These are phyloP conservation scores for Odontarrhena argentea DNA, from an alignment of 345 rosid species.

Conservation along the genomic window DNA sequence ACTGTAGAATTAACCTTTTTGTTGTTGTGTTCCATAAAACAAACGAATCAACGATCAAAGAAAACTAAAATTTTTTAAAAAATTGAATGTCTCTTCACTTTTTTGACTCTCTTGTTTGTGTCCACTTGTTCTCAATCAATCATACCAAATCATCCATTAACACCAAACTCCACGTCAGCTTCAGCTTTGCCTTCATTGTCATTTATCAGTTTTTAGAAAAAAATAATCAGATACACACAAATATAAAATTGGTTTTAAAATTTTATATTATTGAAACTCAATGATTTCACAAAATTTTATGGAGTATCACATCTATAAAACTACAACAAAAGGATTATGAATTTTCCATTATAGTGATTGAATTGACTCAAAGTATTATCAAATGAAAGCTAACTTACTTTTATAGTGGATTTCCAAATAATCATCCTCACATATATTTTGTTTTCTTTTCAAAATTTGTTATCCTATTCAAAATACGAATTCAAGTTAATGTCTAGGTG, in stretches of 20 bases:
- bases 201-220: background rate
- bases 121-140: conserved; percentile 39
- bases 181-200: conserved; percentile 20
- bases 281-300: background rate
- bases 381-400: background rate
- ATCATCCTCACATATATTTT: no score
- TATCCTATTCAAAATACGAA: no score
- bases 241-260: background rate
- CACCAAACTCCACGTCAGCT: conserved; percentile 37
- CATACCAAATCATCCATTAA: conserved; percentile 37
- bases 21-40: conserved; percentile 8
- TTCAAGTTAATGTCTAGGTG: no score
- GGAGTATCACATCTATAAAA: conserved; percentile 1
- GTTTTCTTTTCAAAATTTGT: no score
- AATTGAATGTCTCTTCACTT: conserved; percentile 36
- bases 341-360: background rate
- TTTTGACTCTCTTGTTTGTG: conserved; percentile 37
- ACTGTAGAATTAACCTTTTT: conserved; percentile 27
- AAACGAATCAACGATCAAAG: conserved; percentile 29
- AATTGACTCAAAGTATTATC: background rate
- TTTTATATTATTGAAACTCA: background rate
- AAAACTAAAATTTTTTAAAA: background rate
- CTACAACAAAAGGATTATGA: background rate
- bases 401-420: no score
- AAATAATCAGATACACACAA: background rate